Evolutionary conservation across 2,329 filamentous ascomycete genomes (phyloP).

Genomic region (Trichocomaceae sp.): DNA sequence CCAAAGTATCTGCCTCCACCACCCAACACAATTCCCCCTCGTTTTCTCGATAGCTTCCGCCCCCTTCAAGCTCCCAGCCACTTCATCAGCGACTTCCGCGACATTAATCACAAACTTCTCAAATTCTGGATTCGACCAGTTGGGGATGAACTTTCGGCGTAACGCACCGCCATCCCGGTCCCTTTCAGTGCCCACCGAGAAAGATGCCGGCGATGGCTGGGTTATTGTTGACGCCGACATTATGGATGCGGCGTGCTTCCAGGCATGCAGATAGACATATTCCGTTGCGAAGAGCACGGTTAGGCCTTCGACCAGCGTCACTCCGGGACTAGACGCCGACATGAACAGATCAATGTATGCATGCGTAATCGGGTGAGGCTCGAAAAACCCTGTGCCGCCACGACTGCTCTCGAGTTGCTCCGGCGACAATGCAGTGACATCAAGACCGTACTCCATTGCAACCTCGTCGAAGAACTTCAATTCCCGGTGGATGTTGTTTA

Average conservation of each 20-base stretch:
- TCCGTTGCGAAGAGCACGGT: constrained; percentile 75
- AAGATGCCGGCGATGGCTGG: constrained; percentile 15
- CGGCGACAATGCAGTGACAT: constrained; percentile 36
- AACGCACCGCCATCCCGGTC: constrained; percentile 61
- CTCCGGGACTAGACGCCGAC: constrained; percentile 46
- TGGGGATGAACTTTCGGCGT: constrained; percentile 59
- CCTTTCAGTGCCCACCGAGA: constrained; percentile 8
- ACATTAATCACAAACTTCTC: constrained; percentile 52
- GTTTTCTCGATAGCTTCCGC: constrained; percentile 32
- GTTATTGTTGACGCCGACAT: constrained; percentile 25
- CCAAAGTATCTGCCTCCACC: constrained; percentile 46
- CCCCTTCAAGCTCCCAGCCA: constrained; percentile 38
- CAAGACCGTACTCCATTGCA: constrained; percentile 53
- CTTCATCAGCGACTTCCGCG: constrained; percentile 50
- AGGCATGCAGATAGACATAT: constrained; percentile 55
- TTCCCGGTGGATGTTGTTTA: constrained; percentile 62
- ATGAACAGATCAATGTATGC: constrained; percentile 56
- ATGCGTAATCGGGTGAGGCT: constrained; percentile 43
- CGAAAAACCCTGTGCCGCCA: constrained; percentile 18
- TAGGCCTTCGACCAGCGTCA: constrained; percentile 58
- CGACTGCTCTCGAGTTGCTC: constrained; percentile 7
- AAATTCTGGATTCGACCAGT: constrained; percentile 61
- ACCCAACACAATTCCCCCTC: constrained; percentile 41
- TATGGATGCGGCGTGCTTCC: constrained; percentile 39
- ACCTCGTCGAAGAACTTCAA: constrained; percentile 62